phyloP scores from a whole-genome alignment of 495 filamentous ascomycete species.

The Lentithecium fluviatile region DNA sequence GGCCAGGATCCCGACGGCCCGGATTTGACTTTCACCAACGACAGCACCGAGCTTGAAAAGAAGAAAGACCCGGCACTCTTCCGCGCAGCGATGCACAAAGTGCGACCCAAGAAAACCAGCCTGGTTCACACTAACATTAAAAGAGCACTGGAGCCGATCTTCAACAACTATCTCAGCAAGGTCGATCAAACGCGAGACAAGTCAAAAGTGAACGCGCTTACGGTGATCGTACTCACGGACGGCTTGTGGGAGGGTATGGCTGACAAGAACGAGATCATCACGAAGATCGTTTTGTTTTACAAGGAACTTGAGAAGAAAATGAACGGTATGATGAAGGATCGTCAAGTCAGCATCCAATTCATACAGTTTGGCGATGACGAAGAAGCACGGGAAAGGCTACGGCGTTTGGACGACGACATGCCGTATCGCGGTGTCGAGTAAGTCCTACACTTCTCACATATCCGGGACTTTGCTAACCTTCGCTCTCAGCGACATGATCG shows the following conservation, averaged over 20 bases:
- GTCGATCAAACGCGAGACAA: not conserved
- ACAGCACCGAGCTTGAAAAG: not conserved
- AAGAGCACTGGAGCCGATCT: constrained; percentile 1
- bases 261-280: constrained; percentile 13
- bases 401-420: constrained; percentile 40
- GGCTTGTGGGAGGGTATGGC: constrained; percentile 36
- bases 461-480: not conserved
- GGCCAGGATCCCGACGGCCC: constrained; percentile 39
- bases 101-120: not conserved
- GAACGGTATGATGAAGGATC: constrained; percentile 17
- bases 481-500: not conserved
- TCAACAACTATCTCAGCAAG: constrained; percentile 12
- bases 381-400: constrained; percentile 33
- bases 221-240: constrained; percentile 42
- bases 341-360: constrained; percentile 40
- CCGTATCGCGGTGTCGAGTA: constrained; percentile 12
- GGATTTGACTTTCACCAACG: constrained; percentile 36
- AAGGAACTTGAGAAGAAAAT: constrained; percentile 8
- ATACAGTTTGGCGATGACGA: constrained; percentile 41
- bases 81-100: not conserved
- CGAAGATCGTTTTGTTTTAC: constrained; percentile 6
- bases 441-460: constrained; percentile 4
- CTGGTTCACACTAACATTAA: constrained; percentile 13
- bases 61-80: not conserved
- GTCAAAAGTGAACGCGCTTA: constrained; percentile 21